A percentile compares a stretch with the other conserved stretches of the same genome.
Evolutionary conservation across 2,329 filamentous ascomycete species (phyloP).

Genomic region (Xylariomycetidae sp.): DNA sequence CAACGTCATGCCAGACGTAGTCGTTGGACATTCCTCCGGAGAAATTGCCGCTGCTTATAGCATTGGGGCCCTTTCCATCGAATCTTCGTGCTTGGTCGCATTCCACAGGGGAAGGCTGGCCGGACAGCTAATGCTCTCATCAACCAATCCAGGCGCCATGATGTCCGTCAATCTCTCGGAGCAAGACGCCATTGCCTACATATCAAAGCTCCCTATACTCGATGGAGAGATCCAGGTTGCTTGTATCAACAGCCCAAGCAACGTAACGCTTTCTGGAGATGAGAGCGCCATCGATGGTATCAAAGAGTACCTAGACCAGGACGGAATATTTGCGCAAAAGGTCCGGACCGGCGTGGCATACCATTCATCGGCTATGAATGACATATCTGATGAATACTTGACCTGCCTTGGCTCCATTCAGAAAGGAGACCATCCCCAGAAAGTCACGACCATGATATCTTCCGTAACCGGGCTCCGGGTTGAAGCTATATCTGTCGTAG

Average conservation of each 20-base stretch:
- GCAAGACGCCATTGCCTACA: slow-evolving; percentile 1
- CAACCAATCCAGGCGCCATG: background rate
- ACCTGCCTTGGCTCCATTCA: background rate
- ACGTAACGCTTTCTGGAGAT: slow-evolving; percentile 33
- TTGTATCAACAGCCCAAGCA: slow-evolving; percentile 32
- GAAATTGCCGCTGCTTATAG: slow-evolving; percentile 29
- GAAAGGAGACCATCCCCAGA: background rate
- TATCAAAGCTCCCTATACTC: slow-evolving; percentile 6
- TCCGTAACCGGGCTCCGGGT: background rate
- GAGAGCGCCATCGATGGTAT: slow-evolving; percentile 17
- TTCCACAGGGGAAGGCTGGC: slow-evolving; percentile 15
- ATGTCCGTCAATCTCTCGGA: slow-evolving; percentile 1
- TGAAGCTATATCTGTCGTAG: background rate
- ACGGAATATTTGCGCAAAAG: slow-evolving; percentile 14
- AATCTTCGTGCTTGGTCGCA: slow-evolving; percentile 14
- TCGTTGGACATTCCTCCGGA: slow-evolving; percentile 25
- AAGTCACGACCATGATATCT: background rate
- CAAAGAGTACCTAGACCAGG: slow-evolving; percentile 4
- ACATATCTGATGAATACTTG: slow-evolving; percentile 1
- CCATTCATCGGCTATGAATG: background rate
- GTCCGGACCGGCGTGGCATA: slow-evolving; percentile 14
- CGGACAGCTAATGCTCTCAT: background rate
- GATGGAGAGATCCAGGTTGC: slow-evolving; percentile 23
- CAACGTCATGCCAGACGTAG: slow-evolving; percentile 13
- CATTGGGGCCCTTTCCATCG: slow-evolving; percentile 14